Conservation (phyloP, 768 basidiomycete species). For the Boletus reticulatus region DNA sequence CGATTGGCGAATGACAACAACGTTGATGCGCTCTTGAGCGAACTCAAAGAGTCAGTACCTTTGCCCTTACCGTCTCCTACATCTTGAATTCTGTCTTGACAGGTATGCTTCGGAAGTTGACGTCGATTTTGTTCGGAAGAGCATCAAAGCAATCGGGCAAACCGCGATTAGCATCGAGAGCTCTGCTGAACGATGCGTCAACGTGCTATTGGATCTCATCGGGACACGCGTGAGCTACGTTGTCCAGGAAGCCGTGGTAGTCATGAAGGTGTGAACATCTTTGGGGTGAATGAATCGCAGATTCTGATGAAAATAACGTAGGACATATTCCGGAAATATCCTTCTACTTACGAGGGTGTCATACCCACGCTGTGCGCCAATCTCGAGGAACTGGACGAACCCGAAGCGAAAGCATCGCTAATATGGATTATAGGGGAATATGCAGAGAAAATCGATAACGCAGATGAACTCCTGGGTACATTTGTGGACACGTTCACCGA, state of each 20-base stretch:
- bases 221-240: slow-evolving; percentile 94
- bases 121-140: slow-evolving; percentile 95
- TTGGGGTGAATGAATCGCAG: too few relatives aligned
- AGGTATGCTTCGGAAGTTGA: slow-evolving; percentile 98
- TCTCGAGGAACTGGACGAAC: slow-evolving; percentile 95
- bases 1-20: slow-evolving; percentile 87
- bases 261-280: slow-evolving; percentile 79
- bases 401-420: slow-evolving; percentile 94
- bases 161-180: slow-evolving; percentile 93
- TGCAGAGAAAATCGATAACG: slow-evolving; percentile 96
- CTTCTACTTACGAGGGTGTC: slow-evolving; percentile 93
- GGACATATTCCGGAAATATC: slow-evolving; percentile 99
- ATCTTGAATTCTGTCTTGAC: slow-evolving; percentile 1
- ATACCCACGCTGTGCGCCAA: slow-evolving; percentile 94
- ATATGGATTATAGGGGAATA: slow-evolving; percentile 99
- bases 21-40: slow-evolving; percentile 91
- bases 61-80: not conserved
- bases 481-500: slow-evolving; percentile 94
- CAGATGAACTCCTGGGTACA: slow-evolving; percentile 84
- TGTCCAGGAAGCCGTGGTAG: slow-evolving; percentile 96
- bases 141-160: slow-evolving; percentile 94
- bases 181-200: slow-evolving; percentile 92
- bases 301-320: slow-evolving; percentile 29
- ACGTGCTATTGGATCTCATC: slow-evolving; percentile 90
- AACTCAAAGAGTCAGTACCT: slow-evolving; percentile 85